These are phyloP conservation scores for Triticum monococcum DNA, from an alignment of 176 grass and related monocot genomes.

Conservation along the genomic window DNA sequence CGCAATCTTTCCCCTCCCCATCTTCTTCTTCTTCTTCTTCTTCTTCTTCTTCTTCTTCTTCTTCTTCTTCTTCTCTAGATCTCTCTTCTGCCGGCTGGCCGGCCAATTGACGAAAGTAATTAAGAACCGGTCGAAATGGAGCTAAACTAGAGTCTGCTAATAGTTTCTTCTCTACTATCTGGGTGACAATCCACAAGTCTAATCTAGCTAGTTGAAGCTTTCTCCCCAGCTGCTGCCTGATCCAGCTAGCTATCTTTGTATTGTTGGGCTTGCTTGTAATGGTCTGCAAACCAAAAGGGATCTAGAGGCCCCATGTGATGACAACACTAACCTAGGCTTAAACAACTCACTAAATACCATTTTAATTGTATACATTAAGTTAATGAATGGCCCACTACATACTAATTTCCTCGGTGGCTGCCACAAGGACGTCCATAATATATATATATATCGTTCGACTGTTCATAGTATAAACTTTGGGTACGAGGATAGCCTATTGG, in stretches of 20 bases:
- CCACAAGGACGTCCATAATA: neutral
- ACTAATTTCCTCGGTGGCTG: neutral
- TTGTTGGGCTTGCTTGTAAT: neutral
- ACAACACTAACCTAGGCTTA: neutral
- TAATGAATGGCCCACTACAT: neutral
- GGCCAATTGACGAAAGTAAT: neutral
- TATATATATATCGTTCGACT: neutral
- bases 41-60: neutral
- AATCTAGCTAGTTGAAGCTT: neutral
- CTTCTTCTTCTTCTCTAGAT: neutral
- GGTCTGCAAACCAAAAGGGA: neutral
- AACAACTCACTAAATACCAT: neutral
- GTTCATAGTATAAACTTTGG: neutral
- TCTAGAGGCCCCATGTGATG: neutral
- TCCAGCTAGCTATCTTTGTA: neutral
- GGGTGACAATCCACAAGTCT: neutral
- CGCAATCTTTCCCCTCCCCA: slow-evolving; percentile 29
- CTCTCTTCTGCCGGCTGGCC: neutral
- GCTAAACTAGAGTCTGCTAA: neutral
- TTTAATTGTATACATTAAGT: neutral
- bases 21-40: neutral
- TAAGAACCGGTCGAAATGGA: neutral
- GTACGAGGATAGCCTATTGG: neutral
- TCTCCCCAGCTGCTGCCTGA: neutral
- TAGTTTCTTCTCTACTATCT: neutral